Base-by-base conservation (phyloP, 208 protist species). In the Lotmaria passim region DNA sequence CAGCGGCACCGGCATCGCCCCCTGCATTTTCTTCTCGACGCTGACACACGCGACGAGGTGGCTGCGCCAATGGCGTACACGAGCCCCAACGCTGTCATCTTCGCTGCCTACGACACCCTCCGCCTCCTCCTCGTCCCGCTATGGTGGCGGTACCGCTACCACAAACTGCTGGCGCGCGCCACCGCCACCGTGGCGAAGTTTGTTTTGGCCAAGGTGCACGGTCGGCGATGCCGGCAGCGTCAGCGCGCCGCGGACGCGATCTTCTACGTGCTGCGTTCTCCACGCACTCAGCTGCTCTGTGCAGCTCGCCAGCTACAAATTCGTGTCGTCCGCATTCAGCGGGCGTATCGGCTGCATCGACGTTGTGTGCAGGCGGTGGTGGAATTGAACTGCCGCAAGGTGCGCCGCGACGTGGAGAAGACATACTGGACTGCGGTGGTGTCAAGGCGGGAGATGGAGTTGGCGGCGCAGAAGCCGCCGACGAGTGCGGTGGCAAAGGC, bases 371-470 rank as follows among this genome's bases (percentile, higher is more conserved):
- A 81, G 38, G 86, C 83, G 1, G 69, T 66, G 19, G 81, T 90
- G 43, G 77, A 85, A 61, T 55, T 94, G 30, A 94, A 94, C 64
- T 82, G 73, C 39, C 75, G 69, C 11, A 78, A 84, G 26, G 28
- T 93, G 41, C 82, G 85, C 24, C 50, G 73, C 3, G 36, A 75
- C 23, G 74, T 80, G 17, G 83, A 91, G 66, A n/a, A 64, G 47
- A 47, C 50, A 38, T 94, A 94, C 76, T 91, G 83, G 81, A 58
- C 52, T 0, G 38, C 57, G 3, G 81, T 88, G 14, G 77, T 73
- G 36, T 63, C 70, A 2, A 44, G 51, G 57, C 63, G 74, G 2
- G 75, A 85, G 74, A 51, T 73, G 67, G 85, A 87, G 52, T 23
- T 82, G 26, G 55, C 58, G 41, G 10, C n/a, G 24, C 64, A 75